These are phyloP conservation scores for Torrubiella hemipterigena DNA, from an alignment of 2,329 filamentous ascomycete genomes.

Conservation along the genomic window DNA sequence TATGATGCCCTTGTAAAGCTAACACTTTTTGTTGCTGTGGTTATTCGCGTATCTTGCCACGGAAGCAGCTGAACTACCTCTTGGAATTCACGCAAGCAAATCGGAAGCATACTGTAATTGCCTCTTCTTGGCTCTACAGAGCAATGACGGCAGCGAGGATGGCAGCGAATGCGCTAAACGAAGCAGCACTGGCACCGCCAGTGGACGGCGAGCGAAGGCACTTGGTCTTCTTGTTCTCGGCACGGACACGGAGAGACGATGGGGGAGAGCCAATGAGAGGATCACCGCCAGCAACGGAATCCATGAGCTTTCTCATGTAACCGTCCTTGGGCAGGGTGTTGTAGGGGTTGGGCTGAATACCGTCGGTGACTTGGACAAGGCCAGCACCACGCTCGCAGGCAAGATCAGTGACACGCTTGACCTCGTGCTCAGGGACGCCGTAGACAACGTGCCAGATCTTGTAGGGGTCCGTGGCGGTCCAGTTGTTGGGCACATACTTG, in stretches of 20 bases:
- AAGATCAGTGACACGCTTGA: conserved; percentile 3
- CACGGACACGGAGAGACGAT: background rate
- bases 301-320: conserved; percentile 5
- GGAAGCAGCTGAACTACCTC: no score
- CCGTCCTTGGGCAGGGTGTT: conserved; percentile 5
- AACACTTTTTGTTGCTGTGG: no score
- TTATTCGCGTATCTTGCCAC: no score
- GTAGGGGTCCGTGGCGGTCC: conserved; percentile 14
- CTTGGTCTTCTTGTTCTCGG: no score
- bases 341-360: conserved; percentile 5
- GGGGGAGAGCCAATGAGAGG: background rate
- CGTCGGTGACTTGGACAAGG: conserved; percentile 5
- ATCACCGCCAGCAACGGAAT: conserved; percentile 3
- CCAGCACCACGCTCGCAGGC: conserved; percentile 4
- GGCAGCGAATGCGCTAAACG: no score
- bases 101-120: no score
- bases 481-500: conserved; percentile 9
- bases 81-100: no score
- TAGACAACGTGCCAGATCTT: conserved; percentile 21
- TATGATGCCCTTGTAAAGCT: no score
- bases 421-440: conserved; percentile 10
- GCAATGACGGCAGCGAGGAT: no score
- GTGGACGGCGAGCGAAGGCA: no score
- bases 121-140: no score
- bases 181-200: no score